Evolutionary conservation across 164 flowering plant species (phyloP).

Genomic region (Saururus chinensis): DNA sequence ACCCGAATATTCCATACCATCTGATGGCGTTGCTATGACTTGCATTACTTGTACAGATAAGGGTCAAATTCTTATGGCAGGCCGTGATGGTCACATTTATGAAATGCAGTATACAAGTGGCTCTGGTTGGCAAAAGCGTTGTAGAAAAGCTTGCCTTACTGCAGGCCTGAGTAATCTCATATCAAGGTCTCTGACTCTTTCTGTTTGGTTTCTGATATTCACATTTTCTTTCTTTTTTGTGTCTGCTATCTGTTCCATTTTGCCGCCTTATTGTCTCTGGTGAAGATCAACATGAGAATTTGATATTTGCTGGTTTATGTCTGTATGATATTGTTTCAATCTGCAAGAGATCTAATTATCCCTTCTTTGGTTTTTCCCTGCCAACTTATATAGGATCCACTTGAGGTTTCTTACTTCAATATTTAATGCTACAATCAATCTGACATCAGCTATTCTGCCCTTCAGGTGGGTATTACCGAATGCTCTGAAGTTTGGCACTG

Average conservation of each 20-base stretch:
- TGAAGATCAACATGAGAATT: too few relatives aligned
- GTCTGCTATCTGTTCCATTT: too few relatives aligned
- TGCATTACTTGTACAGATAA: conserved; percentile 77
- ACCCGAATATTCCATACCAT: conserved; percentile 84
- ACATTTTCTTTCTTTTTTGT: too few relatives aligned
- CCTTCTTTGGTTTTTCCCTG: neutral
- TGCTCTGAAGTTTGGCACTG: conserved; percentile 85
- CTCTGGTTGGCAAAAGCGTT: conserved; percentile 87
- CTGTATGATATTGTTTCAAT: too few relatives aligned
- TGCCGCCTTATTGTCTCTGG: too few relatives aligned
- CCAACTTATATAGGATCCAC: neutral
- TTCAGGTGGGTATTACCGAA: conserved; percentile 95
- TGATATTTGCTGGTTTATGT: too few relatives aligned
- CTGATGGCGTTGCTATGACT: conserved; percentile 97
- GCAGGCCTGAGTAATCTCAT: conserved; percentile 74
- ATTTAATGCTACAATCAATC: neutral
- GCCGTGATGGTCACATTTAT: conserved; percentile 95
- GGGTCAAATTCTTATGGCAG: conserved; percentile 86
- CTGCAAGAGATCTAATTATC: too few relatives aligned
- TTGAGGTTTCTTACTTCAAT: neutral
- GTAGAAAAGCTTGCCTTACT: conserved; percentile 91
- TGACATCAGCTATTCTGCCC: neutral
- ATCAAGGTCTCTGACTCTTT: conserved; percentile 42
- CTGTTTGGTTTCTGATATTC: too few relatives aligned
- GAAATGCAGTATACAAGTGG: conserved; percentile 82